Evolutionary conservation across 495 filamentous ascomycete species (phyloP), one percentile per base, ranked within the genome.

Genomic region (Tuber indicum): DNA sequence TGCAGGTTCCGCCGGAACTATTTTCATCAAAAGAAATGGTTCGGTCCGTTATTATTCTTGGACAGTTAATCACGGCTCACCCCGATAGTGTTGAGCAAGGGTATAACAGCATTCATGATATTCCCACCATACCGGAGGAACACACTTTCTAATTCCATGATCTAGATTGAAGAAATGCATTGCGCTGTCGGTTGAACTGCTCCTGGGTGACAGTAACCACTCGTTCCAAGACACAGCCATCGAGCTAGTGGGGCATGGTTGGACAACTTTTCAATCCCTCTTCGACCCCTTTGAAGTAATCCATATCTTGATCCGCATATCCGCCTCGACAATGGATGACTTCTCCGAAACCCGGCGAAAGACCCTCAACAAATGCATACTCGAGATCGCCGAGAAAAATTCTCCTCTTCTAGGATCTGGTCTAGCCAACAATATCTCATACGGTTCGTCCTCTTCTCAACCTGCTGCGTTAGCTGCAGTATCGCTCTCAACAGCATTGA

Each of bases 191-290:
- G 72, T 79, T 14, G 78, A 77, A 41, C 47, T 82, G 19, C 72
- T 83, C 7, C 73, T 83, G 23, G 76, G 78, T 17, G 81, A 83
- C 21, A 47, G 62, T 9, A 77, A 77, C 72, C 74, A 77, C 12
- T 69, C 74, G 19, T 82, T 82, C 36, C 81, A 82, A 76, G 81
- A 82, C 62, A 82, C 81, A 23, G 81, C 81, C 19, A 80, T 82
- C 21, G 77, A 82, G 66, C 23, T 82, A 19, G 74, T 82, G 12
- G 81, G 81, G 17, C 76, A 83, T 70, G 76, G 77, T 8, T 83
- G 81, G 81, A 47, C 74, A 32, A 42, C 70, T 16, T 81, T 83
- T 36, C 77, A 83, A 62, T 76, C 75, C 9, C 72, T 75, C 10
- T 82, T 82, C 21, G 81, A 83, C 70, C 78, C 81, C n/a, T 70